These are phyloP conservation scores for Mercurialis annua DNA, from an alignment of 345 rosid genomes.

Conservation along the genomic window DNA sequence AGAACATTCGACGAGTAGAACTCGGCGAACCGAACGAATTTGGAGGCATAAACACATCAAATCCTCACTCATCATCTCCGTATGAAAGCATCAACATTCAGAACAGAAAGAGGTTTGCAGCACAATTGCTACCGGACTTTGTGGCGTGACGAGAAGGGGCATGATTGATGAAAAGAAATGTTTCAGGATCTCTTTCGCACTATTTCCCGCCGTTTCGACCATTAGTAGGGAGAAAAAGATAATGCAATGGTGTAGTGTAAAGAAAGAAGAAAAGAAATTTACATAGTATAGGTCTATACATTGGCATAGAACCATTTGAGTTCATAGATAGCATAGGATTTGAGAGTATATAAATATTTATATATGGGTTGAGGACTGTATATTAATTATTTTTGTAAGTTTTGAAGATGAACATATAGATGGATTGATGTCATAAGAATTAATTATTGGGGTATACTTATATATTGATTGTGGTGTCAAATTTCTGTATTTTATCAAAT, in stretches of 20 bases:
- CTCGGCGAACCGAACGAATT: slow-evolving; percentile 65
- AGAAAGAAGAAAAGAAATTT: slow-evolving; percentile 35
- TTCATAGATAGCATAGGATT: slow-evolving; percentile 57
- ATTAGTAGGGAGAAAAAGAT: slow-evolving; percentile 23
- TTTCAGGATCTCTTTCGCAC: slow-evolving; percentile 22
- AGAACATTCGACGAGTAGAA: slow-evolving; percentile 71
- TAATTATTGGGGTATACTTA: slow-evolving; percentile 39
- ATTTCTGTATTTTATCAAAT: slow-evolving; percentile 20
- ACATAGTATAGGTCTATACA: slow-evolving; percentile 67
- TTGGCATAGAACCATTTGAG: slow-evolving; percentile 54
- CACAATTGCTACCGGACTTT: slow-evolving; percentile 83
- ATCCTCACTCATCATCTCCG: slow-evolving; percentile 60
- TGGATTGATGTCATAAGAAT: slow-evolving; percentile 38
- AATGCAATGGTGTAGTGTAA: slow-evolving; percentile 45
- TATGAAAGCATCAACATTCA: slow-evolving; percentile 74
- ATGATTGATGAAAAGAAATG: slow-evolving; percentile 1
- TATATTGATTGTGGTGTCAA: slow-evolving; percentile 31
- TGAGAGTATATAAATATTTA: too few species aligned
- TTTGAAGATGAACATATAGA: slow-evolving; percentile 64
- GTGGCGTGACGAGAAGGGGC: slow-evolving; percentile 48
- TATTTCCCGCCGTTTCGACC: slow-evolving; percentile 30
- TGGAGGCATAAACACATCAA: slow-evolving; percentile 41
- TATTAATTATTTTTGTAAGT: slow-evolving; percentile 84
- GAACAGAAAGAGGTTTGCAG: slow-evolving; percentile 82
- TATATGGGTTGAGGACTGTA: slow-evolving; percentile 65